These are phyloP conservation scores for Hibiscus mutabilis DNA, from an alignment of 345 rosid species.

Conservation along the genomic window DNA sequence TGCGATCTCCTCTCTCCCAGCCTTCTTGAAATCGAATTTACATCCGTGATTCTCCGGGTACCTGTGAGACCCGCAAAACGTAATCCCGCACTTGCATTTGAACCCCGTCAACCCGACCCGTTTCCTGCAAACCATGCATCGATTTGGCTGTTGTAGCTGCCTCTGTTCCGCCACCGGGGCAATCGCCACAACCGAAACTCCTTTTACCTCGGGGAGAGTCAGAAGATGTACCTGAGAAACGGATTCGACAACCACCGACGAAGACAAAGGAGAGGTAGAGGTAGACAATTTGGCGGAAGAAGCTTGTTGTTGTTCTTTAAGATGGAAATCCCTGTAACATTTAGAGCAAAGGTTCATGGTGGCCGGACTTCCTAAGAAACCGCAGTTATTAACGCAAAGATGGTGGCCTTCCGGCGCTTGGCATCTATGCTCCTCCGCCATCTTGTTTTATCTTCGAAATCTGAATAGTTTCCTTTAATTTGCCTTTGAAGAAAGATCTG, in stretches of 20 bases:
- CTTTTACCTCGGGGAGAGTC: slow-evolving; percentile 19
- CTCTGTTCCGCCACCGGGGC: not conserved
- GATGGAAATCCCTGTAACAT: slow-evolving; percentile 42
- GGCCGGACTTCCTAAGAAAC: slow-evolving; percentile 44
- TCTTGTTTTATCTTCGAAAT: not conserved
- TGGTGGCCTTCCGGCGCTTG: slow-evolving; percentile 46
- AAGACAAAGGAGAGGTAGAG: slow-evolving; percentile 25
- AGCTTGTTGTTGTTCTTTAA: slow-evolving; percentile 35
- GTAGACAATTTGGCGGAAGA: slow-evolving; percentile 41
- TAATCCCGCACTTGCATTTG: slow-evolving; percentile 42
- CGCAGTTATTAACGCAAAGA: slow-evolving; percentile 50
- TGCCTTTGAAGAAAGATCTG: not conserved
- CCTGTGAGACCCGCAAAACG: slow-evolving; percentile 46
- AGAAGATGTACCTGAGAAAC: slow-evolving; percentile 23
- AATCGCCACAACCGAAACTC: not conserved
- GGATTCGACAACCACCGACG: slow-evolving; percentile 14
- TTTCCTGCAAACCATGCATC: slow-evolving; percentile 41
- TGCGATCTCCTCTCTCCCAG: slow-evolving; percentile 48
- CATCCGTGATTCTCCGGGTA: slow-evolving; percentile 51
- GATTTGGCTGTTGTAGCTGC: slow-evolving; percentile 29
- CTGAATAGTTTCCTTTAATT: not conserved
- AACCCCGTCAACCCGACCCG: slow-evolving; percentile 51
- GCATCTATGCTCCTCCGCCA: slow-evolving; percentile 58
- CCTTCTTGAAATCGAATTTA: slow-evolving; percentile 40
- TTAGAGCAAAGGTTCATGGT: slow-evolving; percentile 55